Conservation (phyloP, 169 alveolate genomes). For the Plasmodium vivax region DNA sequence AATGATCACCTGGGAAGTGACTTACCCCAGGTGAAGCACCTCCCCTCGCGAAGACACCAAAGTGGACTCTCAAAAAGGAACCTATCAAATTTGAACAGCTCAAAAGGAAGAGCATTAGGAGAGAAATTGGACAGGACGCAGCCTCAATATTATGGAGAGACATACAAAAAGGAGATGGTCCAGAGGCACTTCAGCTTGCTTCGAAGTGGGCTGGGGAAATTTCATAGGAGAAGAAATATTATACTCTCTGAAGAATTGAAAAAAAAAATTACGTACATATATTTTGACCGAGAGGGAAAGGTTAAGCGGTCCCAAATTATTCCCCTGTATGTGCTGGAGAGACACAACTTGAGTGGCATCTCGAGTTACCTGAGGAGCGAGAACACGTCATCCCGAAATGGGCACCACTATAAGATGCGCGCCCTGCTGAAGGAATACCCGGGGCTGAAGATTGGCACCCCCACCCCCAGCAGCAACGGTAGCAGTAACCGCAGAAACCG, state of each 20-base stretch:
- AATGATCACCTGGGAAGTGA: background rate
- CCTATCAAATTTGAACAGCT: background rate
- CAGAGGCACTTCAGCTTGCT: constrained; percentile 42
- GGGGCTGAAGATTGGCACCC: background rate
- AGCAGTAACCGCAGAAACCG: background rate
- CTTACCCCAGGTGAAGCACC: background rate
- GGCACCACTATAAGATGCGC: constrained; percentile 10
- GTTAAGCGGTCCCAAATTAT: constrained; percentile 47
- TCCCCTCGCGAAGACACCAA: background rate
- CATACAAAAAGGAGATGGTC: constrained; percentile 40
- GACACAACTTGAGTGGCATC: constrained; percentile 47
- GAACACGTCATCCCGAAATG: background rate
- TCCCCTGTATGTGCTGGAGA: constrained; percentile 67
- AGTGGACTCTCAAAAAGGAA: background rate
- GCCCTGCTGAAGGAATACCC: constrained; percentile 9
- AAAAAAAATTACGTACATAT: constrained; percentile 51
- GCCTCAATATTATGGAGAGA: constrained; percentile 10
- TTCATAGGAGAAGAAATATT: constrained; percentile 39
- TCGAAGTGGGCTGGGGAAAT: constrained; percentile 39
- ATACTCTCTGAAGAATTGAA: constrained; percentile 58
- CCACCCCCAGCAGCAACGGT: background rate
- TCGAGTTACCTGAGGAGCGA: constrained; percentile 21
- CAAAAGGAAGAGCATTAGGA: background rate
- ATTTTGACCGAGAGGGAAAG: constrained; percentile 52
- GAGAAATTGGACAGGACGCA: constrained; percentile 15